Evolutionary conservation across 2,329 filamentous ascomycete genomes (phyloP).

Genomic region (Trichoderma sp.): DNA sequence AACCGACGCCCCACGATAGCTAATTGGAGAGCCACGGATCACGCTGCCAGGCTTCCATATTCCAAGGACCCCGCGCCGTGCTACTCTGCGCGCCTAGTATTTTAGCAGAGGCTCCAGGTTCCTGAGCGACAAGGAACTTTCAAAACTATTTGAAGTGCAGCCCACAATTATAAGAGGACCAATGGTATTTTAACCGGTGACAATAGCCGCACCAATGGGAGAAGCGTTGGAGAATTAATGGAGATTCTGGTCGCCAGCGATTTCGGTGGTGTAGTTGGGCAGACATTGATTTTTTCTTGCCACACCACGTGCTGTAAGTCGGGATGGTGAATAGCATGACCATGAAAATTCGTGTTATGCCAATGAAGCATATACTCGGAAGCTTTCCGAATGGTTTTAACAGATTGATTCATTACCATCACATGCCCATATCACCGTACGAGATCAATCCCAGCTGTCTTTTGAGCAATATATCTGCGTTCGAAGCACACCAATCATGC

Average conservation of each 20-base stretch:
- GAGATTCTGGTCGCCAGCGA: background rate
- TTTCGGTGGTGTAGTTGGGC: background rate
- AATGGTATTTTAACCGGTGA: conserved; percentile 14
- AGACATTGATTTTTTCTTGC: background rate
- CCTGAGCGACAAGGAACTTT: background rate
- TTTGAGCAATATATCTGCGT: background rate
- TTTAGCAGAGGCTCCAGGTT: conserved; percentile 13
- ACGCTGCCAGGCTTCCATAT: background rate
- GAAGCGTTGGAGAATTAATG: background rate
- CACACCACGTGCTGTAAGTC: background rate
- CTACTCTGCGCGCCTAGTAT: conserved; percentile 7
- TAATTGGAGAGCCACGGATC: conserved; percentile 4
- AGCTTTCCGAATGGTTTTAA: background rate
- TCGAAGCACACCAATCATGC: background rate
- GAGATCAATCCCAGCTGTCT: background rate
- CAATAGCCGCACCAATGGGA: conserved; percentile 22
- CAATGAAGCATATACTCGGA: background rate
- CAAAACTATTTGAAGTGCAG: background rate
- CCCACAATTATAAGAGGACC: conserved; percentile 19
- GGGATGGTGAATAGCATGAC: background rate
- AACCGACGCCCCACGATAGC: conserved; percentile 15
- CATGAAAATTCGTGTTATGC: background rate
- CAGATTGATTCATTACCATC: background rate
- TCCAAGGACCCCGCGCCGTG: background rate
- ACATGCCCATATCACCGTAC: background rate